Conservation (phyloP, 257 asterid genomes). For the Fraxinus cuspidata region DNA sequence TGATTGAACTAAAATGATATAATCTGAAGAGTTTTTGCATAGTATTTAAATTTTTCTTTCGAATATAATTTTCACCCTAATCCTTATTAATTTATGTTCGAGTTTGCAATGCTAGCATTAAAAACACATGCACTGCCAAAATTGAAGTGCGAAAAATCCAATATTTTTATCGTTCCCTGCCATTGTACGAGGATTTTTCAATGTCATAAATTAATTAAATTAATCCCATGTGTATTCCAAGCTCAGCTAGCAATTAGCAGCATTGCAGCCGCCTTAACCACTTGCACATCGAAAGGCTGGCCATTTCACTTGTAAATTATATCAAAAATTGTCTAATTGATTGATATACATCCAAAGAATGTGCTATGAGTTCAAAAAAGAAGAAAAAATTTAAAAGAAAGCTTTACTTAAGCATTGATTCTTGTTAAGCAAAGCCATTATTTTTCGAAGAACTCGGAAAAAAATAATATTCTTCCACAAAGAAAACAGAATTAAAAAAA, state of each 20-base stretch:
- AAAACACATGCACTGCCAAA: background rate
- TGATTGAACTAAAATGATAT: background rate
- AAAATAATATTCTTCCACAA: background rate
- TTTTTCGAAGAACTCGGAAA: too few relatives aligned
- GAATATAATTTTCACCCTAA: background rate
- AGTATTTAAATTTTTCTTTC: background rate
- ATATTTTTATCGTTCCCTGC: background rate
- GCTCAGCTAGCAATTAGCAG: background rate
- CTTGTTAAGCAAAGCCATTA: too few relatives aligned
- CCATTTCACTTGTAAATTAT: background rate
- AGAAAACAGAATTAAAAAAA: too few relatives aligned
- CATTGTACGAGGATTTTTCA: background rate
- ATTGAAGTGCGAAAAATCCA: background rate
- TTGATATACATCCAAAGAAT: too few relatives aligned
- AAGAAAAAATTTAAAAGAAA: too few relatives aligned
- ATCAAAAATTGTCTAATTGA: too few relatives aligned
- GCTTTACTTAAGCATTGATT: too few relatives aligned
- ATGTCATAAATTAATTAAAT: background rate
- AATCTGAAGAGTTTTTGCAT: background rate
- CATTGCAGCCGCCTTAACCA: background rate
- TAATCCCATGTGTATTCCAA: background rate
- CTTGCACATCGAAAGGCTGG: background rate
- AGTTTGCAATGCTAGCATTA: background rate
- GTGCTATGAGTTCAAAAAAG: too few relatives aligned
- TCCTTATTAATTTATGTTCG: background rate